A percentile compares a stretch with the other conserved stretches of the same genome.
Evolutionary conservation across 257 asterid genomes (phyloP).

Genomic region (Fraxinus americana): DNA sequence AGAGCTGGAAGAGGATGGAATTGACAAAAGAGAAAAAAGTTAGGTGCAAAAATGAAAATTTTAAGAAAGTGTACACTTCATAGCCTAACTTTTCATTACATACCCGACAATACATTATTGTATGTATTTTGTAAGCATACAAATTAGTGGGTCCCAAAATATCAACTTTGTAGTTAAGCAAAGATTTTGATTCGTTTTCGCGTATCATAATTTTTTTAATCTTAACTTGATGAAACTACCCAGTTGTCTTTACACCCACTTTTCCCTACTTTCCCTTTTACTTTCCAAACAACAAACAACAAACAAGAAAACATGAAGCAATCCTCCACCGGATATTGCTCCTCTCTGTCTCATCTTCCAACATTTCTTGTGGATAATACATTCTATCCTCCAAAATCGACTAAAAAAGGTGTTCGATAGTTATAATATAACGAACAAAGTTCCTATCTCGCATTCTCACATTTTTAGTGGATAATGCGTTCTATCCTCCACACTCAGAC

Average conservation of each 20-base stretch:
- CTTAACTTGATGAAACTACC: background rate
- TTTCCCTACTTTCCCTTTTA: background rate
- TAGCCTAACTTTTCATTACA: background rate
- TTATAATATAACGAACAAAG: background rate
- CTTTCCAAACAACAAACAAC: background rate
- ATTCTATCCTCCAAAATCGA: background rate
- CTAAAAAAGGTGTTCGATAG: background rate
- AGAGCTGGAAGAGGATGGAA: background rate
- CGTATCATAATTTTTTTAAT: background rate
- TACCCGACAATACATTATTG: background rate
- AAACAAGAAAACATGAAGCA: constrained; percentile 2
- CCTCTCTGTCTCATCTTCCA: background rate
- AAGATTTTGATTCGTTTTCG: background rate
- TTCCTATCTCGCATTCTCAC: background rate
- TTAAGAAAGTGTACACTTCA: background rate
- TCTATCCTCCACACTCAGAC: background rate
- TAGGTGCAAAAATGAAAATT: background rate
- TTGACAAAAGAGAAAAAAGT: background rate
- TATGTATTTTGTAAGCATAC: background rate
- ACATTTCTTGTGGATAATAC: background rate
- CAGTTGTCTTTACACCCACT: constrained; percentile 2
- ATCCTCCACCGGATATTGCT: background rate
- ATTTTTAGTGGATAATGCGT: background rate
- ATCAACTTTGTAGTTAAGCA: background rate
- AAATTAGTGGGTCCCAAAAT: background rate